Evolutionary conservation across 371 early-diverging fungal genomes (phyloP).

Genomic region (Chytridium lagenaria): DNA sequence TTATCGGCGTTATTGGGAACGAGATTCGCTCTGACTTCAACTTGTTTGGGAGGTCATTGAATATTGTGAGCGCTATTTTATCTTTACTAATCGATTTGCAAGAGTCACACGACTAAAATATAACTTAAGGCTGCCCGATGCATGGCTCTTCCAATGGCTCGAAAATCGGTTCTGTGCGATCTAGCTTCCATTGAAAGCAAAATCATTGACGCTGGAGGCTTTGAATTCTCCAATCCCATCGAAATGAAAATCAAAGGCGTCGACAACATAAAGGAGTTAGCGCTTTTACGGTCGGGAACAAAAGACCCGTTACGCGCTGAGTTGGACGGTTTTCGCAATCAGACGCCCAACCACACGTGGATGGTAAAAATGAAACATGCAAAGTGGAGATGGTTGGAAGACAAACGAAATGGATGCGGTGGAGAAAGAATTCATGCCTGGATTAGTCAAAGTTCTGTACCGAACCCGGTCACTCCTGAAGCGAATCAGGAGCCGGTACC

Average conservation of each 20-base stretch:
- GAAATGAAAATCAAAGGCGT: not conserved
- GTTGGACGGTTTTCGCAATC: not conserved
- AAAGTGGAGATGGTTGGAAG: not conserved
- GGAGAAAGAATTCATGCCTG: not conserved
- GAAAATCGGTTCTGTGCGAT: not conserved
- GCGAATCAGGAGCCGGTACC: not conserved
- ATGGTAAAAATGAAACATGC: not conserved
- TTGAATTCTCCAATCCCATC: not conserved
- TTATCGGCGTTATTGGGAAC: constrained; percentile 18
- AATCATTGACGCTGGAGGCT: not conserved
- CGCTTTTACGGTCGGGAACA: not conserved
- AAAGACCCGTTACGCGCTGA: constrained; percentile 5
- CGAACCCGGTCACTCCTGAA: not conserved
- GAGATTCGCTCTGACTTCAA: not conserved
- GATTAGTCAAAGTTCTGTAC: not conserved
- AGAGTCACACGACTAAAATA: not conserved
- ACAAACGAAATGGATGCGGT: not conserved
- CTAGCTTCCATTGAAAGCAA: not conserved
- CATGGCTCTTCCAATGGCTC: not conserved
- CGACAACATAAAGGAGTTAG: not conserved
- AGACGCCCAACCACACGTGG: not conserved
- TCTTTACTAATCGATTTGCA: not conserved
- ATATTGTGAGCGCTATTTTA: not conserved
- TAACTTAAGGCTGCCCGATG: constrained; percentile 7
- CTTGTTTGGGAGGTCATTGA: constrained; percentile 9